A percentile compares a stretch with the other conserved stretches of the same genome.
Evolutionary conservation across 768 basidiomycete species (phyloP).

Genomic region (Podaxis rugospora): DNA sequence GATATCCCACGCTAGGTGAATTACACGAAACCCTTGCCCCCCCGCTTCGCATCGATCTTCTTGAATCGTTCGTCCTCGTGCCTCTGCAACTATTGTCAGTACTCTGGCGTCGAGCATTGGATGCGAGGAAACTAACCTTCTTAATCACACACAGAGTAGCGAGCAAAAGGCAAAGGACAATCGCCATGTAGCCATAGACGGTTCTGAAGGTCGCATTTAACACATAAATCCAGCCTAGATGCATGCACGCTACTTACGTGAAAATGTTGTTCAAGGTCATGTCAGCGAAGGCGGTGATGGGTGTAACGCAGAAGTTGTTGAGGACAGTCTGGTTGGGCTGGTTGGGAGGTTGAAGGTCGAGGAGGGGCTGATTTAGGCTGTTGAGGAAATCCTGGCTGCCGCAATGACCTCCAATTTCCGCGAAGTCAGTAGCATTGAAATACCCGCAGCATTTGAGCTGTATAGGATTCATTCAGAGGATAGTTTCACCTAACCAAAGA

Average conservation of each 20-base stretch:
- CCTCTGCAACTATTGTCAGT: constrained; percentile 40
- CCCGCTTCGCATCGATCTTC: constrained; percentile 86
- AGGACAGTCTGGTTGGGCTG: constrained; percentile 30
- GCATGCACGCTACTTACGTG: constrained; percentile 50
- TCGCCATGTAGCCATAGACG: constrained; percentile 81
- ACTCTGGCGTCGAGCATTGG: neutral
- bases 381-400: constrained; percentile 35
- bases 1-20: neutral
- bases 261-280: constrained; percentile 76
- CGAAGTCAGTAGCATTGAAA: constrained; percentile 58
- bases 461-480: neutral
- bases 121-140: constrained; percentile 38
- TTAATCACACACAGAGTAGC: constrained; percentile 86
- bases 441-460: constrained; percentile 88
- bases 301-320: constrained; percentile 66
- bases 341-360: constrained; percentile 12
- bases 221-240: neutral
- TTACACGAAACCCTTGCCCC: constrained; percentile 81
- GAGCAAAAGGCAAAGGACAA: constrained; percentile 70
- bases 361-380: constrained; percentile 33
- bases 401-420: constrained; percentile 60
- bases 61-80: constrained; percentile 80
- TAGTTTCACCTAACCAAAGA: neutral
- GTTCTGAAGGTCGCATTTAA: constrained; percentile 32
- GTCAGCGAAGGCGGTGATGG: constrained; percentile 65